Base-by-base conservation (phyloP, 768 basidiomycete species). In the Amanita fuliginea region DNA sequence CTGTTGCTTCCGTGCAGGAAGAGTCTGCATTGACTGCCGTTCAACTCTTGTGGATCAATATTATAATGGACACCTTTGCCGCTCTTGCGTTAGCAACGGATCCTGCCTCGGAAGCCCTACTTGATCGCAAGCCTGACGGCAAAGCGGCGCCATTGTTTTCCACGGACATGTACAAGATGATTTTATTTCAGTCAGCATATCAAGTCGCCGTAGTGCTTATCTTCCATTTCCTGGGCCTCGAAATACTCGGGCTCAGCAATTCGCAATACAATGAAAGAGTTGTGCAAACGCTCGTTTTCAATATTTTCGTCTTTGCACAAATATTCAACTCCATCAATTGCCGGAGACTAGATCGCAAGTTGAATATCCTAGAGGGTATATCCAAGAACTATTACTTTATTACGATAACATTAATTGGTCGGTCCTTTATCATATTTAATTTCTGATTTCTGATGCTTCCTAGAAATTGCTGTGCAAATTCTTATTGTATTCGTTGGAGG, bases 21-120 rank as follows among this genome's bases (percentile, higher is more conserved):
- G 58, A 70, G 8, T 91, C 93, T 1, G 93, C 91, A n/a, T 71
- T 99, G 24, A 84, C 88, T 19, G 95, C 96, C 28, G 96, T 99
- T 1, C 96, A 99, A 62, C 69, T 99, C 4, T 79, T 99, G 18
- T 99, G 96, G 94, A 91, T 97, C 66, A 97, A 97, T 72, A 85
- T 98, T 54, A 95, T 95, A 64, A 95, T 95, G 93, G 94, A 96
- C 62, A 95, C 92, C 1, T 97, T 99, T 61, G 96, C 96, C 49
- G 96, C 96, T 21, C 81, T 98, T 45, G 96, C 96, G 10, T 79
- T 99, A 45, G 95, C 96, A 14, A 98, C 96, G 21, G 96, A 98
- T 64, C 94, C 93, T 7, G 94, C 96, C 0, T 80, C 83, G 1
- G 81, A 81, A 42, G 63, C 71, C 4, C 76, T 90, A 30, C 79